Evolutionary conservation across 2,329 filamentous ascomycete species (phyloP).

Genomic region (Hymenoscyphus linearis): DNA sequence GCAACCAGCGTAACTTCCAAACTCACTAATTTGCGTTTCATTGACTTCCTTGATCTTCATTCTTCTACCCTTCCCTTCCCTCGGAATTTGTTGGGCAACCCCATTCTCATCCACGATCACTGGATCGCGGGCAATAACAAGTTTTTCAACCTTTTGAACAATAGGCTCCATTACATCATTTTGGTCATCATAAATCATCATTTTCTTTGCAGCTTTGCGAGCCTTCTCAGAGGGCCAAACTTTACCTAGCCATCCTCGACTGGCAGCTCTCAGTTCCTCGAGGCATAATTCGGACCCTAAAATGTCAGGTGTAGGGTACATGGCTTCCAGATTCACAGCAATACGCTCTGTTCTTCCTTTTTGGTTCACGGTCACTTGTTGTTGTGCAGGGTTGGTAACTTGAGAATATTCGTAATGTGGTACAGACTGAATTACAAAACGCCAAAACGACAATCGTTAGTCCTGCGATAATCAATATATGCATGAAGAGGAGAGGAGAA

Average conservation of each 20-base stretch:
- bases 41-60: slow-evolving; percentile 82
- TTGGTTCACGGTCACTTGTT: slow-evolving; percentile 78
- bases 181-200: slow-evolving; percentile 5
- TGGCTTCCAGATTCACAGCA: slow-evolving; percentile 76
- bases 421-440: slow-evolving; percentile 55
- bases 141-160: slow-evolving; percentile 29
- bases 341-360: slow-evolving; percentile 80
- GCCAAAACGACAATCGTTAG: slow-evolving; percentile 66
- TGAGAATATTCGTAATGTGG: slow-evolving; percentile 47
- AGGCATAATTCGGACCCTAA: slow-evolving; percentile 76
- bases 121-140: slow-evolving; percentile 32
- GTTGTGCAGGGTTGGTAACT: slow-evolving; percentile 63
- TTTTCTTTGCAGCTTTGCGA: not conserved
- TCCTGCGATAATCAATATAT: slow-evolving; percentile 90
- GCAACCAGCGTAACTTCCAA: no score
- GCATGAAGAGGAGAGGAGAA: slow-evolving; percentile 35
- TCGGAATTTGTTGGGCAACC: slow-evolving; percentile 40
- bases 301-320: slow-evolving; percentile 74
- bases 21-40: slow-evolving; percentile 86
- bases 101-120: slow-evolving; percentile 56
- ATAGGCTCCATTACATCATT: slow-evolving; percentile 20
- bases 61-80: slow-evolving; percentile 53
- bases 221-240: slow-evolving; percentile 43
- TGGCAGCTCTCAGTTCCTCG: slow-evolving; percentile 80
- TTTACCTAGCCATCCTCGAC: slow-evolving; percentile 62